Conservation (phyloP, 73 alveolate species). For the Tetrahymena malaccensis region DNA sequence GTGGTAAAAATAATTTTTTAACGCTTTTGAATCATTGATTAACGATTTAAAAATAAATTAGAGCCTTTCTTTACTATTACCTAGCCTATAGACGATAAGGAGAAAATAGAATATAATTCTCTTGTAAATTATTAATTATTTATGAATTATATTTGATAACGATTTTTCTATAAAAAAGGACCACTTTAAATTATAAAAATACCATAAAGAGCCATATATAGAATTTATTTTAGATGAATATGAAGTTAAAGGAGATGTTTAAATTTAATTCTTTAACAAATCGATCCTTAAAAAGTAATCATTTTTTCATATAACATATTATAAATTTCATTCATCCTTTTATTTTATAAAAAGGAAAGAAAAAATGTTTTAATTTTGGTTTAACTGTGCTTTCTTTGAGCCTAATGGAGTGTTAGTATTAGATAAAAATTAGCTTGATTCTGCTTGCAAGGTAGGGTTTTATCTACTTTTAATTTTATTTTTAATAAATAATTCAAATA, state of each 20-base stretch:
- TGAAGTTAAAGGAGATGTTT: slow-evolving; percentile 15
- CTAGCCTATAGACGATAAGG: not conserved
- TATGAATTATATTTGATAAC: too few species aligned
- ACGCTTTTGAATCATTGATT: too few species aligned
- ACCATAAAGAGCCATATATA: not conserved
- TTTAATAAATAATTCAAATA: not conserved
- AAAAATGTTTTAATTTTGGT: slow-evolving; percentile 37
- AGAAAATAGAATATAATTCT: not conserved
- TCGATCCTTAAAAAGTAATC: not conserved
- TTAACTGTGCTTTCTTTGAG: slow-evolving; percentile 5
- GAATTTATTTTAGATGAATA: slow-evolving; percentile 5
- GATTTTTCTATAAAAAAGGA: not conserved
- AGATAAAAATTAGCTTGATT: slow-evolving; percentile 64
- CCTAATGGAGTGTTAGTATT: slow-evolving; percentile 47
- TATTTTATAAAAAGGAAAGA: slow-evolving; percentile 18
- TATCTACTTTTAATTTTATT: not conserved
- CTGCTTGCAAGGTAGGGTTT: slow-evolving; percentile 55
- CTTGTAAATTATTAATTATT: not conserved
- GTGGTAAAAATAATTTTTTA: slow-evolving; percentile 12
- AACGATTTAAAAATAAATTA: not conserved
- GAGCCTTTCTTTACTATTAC: not conserved
- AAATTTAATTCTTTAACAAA: slow-evolving; percentile 14
- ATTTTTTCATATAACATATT: not conserved
- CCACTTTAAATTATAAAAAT: not conserved
- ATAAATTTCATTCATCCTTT: too few species aligned